Base-by-base conservation (phyloP, 768 basidiomycete genomes). In the Rhodotorula kratochvilovae region DNA sequence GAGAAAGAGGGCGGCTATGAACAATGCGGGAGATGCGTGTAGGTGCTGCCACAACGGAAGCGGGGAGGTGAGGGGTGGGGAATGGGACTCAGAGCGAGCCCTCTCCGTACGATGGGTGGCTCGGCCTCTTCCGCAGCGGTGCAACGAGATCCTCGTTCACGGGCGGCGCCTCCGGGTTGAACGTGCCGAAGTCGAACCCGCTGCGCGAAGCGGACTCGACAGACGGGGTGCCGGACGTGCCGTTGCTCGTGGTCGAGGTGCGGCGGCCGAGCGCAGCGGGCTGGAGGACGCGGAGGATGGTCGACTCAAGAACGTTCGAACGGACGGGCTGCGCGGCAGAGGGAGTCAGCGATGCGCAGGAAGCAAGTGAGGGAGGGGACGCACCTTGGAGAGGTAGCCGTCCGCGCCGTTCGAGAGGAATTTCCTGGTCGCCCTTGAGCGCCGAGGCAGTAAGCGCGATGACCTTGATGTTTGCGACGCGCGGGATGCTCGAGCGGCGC, bases 371-470 rank as follows among this genome's bases (percentile, higher is more conserved):
- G 39, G 29, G 39, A 48, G 58, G 45, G 33, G 46, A 3, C 62
- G 59, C 45, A 70, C 69, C 59, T 70, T 70, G 23, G 69, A 70
- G 5, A 70, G 64, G 42, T 70, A 70, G 29, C 63, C 69, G 48
- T 70, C 69, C 2, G 69, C 69, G 16, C 69, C 69, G 60, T 31
- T 51, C 5, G 63, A 64, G 23, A 70, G 35, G 55, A 66, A 70
- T 54, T 48, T 58, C 64, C 42, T 66, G 60, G 36, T 70, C 69
- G 53, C 69, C 69, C 59, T 70, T 70, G 43, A 70, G 55, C 3
- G 69, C 69, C 15, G 64, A 66, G 2, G 69, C 69, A 3, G 69
- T 74, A 10, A 74, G 56, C 0, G 72, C 72, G 42, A 74, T 56
- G 62, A 74, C 60, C 57, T 70, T 74, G 68, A 74, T 33, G 1